Evolutionary conservation across 2,329 filamentous ascomycete genomes (phyloP), one percentile per base, ranked within the genome.

Genomic region (Leptographium lundbergii): DNA sequence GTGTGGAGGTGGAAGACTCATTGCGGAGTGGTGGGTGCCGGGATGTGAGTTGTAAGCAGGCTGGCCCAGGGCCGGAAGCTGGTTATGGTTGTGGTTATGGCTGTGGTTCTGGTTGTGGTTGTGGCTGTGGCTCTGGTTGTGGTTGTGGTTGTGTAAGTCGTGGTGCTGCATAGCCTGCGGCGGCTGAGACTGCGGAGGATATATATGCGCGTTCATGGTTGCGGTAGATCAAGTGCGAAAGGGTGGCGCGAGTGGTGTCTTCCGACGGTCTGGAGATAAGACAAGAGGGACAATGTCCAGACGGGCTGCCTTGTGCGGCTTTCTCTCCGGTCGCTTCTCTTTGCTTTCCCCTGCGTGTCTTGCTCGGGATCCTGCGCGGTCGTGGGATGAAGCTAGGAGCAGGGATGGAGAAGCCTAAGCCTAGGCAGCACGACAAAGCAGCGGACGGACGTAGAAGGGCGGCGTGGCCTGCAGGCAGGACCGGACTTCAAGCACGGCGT

Each of bases 121-220:
- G 6, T 39, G n/a, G n/a, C n/a, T 42, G 39, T 42, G 39, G 14
- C 6, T 42, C 11, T 42, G 19, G 14, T 42, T 42, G 39, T 42
- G 42, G 19, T 45, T 45, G 19, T 63, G 55, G 58, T 62, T 61
- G 59, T 61, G 59, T 14, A 62, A 51, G 27, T 63, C 63, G 58
- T 63, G 59, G 58, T 63, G 59, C 27, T 50, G 56, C 58, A 63
- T 57, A 25, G 54, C 47, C 27, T 59, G 57, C 48, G 61, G 61
- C 48, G 48, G 61, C 53, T 62, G 62, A 42, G 59, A 47, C 50
- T 47, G 59, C 13, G 57, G 54, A 27, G 61, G 55, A n/a, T 61
- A 62, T 42, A 59, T 57, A 59, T 61, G 59, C 19, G 57, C 22
- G 56, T 62, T 63, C 62, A 63, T 63, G 32, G 54, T 25, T 45